Percentiles rank a stretch among this genome's conserved stretches.
These are phyloP conservation scores for Alternaria rosae DNA, from an alignment of 2,329 filamentous ascomycete species.

Conservation along the genomic window DNA sequence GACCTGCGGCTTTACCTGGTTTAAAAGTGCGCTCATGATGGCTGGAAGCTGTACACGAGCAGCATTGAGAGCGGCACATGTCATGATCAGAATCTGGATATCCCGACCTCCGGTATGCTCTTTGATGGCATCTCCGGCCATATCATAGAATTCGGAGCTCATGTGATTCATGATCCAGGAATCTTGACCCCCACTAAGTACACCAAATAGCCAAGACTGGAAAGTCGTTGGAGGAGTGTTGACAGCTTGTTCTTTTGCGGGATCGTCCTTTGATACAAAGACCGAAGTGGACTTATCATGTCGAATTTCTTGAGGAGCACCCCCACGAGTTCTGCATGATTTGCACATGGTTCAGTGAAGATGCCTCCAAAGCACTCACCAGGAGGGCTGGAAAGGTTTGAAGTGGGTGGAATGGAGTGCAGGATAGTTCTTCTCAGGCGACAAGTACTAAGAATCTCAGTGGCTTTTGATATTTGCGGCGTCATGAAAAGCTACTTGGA, in stretches of 20 bases:
- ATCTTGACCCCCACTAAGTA: slow-evolving; percentile 3
- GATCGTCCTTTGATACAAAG: neutral
- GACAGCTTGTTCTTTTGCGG: neutral
- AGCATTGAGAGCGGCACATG: slow-evolving; percentile 6
- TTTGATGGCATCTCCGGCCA: neutral
- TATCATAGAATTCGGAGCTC: slow-evolving; percentile 4
- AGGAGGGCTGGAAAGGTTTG: neutral
- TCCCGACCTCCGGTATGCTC: neutral
- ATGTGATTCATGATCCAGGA: slow-evolving; percentile 8
- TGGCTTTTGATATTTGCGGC: no score
- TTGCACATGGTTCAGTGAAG: neutral
- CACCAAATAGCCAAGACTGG: slow-evolving; percentile 9
- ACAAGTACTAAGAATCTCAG: no score
- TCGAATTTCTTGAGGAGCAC: neutral
- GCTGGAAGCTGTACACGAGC: slow-evolving; percentile 1
- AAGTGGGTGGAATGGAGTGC: neutral
- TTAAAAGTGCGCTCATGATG: neutral
- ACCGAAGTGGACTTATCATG: neutral
- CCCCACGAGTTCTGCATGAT: neutral
- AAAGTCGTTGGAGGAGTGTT: neutral
- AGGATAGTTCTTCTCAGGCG: no score
- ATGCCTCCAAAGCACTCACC: neutral
- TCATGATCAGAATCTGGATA: slow-evolving; percentile 3
- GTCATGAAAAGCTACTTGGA: no score
- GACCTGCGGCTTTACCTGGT: slow-evolving; percentile 8